phyloP scores from a whole-genome alignment of 495 filamentous ascomycete genomes.

The Hypoxylon fuscum region DNA sequence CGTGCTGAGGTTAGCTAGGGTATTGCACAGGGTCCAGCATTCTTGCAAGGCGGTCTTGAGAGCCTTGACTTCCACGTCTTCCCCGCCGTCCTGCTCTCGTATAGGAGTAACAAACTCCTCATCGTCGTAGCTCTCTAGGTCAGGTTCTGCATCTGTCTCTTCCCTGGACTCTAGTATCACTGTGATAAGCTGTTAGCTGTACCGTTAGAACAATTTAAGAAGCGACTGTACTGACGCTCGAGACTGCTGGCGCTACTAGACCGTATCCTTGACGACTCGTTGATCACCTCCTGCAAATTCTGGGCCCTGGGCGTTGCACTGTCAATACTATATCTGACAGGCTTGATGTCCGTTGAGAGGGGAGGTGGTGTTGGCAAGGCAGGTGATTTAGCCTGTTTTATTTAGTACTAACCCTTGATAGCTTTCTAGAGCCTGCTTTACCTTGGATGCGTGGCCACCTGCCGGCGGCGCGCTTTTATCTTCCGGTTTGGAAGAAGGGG shows the following conservation, averaged over 20 bases:
- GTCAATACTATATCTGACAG: constrained; percentile 69
- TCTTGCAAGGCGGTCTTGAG: constrained; percentile 82
- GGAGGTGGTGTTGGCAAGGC: constrained; percentile 63
- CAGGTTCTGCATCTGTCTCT: constrained; percentile 49
- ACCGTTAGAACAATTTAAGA: not conserved
- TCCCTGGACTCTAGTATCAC: constrained; percentile 61
- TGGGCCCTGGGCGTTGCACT: constrained; percentile 83
- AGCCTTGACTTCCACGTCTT: constrained; percentile 71
- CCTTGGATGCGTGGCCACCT: constrained; percentile 47
- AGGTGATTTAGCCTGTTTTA: constrained; percentile 51
- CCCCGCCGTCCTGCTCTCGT: constrained; percentile 51
- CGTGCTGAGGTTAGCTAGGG: constrained; percentile 82
- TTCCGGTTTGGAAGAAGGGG: constrained; percentile 29
- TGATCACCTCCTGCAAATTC: constrained; percentile 71
- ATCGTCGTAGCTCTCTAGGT: constrained; percentile 48
- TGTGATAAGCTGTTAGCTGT: constrained; percentile 33
- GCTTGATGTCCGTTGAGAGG: constrained; percentile 73
- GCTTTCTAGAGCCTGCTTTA: constrained; percentile 22
- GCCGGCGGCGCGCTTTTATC: constrained; percentile 40
- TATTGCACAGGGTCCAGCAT: constrained; percentile 96
- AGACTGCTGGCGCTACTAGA: constrained; percentile 69
- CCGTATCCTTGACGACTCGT: constrained; percentile 53
- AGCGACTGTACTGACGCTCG: constrained; percentile 65
- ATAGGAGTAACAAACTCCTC: constrained; percentile 54
- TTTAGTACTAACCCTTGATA: constrained; percentile 34